These are phyloP conservation scores for Chalciporus sphaerocephalus DNA, from an alignment of 768 basidiomycete genomes.

Conservation along the genomic window DNA sequence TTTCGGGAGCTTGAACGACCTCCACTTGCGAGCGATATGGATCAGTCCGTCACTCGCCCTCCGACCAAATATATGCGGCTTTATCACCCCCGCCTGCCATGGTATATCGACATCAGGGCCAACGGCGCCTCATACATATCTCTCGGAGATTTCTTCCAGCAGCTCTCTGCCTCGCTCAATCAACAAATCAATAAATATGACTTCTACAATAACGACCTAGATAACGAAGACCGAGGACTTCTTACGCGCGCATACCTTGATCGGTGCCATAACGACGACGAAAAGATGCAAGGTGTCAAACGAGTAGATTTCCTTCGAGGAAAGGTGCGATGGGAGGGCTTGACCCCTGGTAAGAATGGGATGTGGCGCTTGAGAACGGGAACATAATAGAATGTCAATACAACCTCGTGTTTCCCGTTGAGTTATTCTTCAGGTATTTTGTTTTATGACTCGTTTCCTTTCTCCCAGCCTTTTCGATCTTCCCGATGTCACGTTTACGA, in stretches of 20 bases:
- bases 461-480: not conserved
- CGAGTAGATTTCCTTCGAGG: constrained; percentile 60
- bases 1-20: constrained; percentile 45
- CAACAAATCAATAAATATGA: constrained; percentile 46
- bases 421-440: not conserved
- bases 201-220: constrained; percentile 56
- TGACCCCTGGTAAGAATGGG: constrained; percentile 50
- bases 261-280: constrained; percentile 38
- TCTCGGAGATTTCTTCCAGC: constrained; percentile 49
- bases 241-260: constrained; percentile 43
- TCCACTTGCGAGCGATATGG: constrained; percentile 47
- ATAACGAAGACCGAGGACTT: constrained; percentile 39
- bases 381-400: constrained; percentile 8
- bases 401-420: not conserved
- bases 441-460: not conserved
- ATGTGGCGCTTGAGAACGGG: constrained; percentile 63
- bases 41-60: constrained; percentile 51
- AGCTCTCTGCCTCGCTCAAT: constrained; percentile 42
- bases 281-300: constrained; percentile 43
- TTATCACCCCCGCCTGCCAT: constrained; percentile 55
- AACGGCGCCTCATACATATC: constrained; percentile 50
- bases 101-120: constrained; percentile 59
- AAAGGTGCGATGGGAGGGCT: constrained; percentile 48
- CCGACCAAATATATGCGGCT: constrained; percentile 49
- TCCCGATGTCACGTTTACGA: not conserved